phyloP scores from a whole-genome alignment of 2,329 filamentous ascomycete genomes.

The Paraphaeosphaeria sporulosa region DNA sequence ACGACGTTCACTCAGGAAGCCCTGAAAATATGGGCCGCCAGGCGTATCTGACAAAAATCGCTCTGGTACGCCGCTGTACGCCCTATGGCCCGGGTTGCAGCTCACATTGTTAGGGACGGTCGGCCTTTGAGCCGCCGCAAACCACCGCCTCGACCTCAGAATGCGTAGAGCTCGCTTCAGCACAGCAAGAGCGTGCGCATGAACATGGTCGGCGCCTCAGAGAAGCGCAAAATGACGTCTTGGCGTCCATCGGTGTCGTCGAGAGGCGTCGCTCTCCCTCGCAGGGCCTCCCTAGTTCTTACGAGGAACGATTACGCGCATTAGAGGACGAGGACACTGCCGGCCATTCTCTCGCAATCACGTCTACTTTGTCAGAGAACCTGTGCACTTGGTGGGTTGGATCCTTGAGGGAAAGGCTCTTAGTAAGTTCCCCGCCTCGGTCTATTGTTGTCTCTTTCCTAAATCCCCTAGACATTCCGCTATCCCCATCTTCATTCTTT shows the following conservation, averaged over 20 bases:
- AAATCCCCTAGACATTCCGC: conserved; percentile 36
- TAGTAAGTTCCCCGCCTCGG: conserved; percentile 22
- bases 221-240: conserved; percentile 57
- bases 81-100: conserved; percentile 8
- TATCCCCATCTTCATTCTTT: conserved; percentile 33
- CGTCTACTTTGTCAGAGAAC: conserved; percentile 34
- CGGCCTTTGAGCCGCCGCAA: conserved; percentile 49
- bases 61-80: conserved; percentile 37
- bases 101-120: conserved; percentile 48
- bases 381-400: conserved; percentile 48
- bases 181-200: conserved; percentile 42
- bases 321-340: conserved; percentile 41
- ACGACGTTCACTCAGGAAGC: background rate
- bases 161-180: conserved; percentile 37
- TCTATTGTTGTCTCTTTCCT: conserved; percentile 2
- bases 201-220: conserved; percentile 51
- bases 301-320: conserved; percentile 36
- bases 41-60: conserved; percentile 48
- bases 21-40: conserved; percentile 42
- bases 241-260: conserved; percentile 57
- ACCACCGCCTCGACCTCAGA: conserved; percentile 30
- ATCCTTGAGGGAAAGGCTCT: conserved; percentile 36
- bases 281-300: conserved; percentile 35
- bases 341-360: conserved; percentile 35
- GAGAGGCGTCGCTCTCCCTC: conserved; percentile 46